Conservation (phyloP, 225 moss, liverwort and hornwort genomes). For the Ulota crispa region DNA sequence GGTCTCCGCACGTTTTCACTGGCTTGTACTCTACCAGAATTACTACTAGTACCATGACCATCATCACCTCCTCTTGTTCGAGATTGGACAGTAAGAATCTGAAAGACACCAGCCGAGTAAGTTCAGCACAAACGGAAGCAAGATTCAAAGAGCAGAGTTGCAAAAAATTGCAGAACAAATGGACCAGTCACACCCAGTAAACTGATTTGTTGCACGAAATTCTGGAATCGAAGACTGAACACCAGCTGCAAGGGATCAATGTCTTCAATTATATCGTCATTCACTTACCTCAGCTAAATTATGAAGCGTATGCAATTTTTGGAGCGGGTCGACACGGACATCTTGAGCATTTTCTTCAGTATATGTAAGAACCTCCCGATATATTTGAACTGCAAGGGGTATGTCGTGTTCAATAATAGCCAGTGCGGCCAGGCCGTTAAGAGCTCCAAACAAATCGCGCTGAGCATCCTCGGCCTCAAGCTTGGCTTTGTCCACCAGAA, state of each 20-base stretch:
- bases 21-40: constrained; percentile 20
- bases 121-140: constrained; percentile 13
- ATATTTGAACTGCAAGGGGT: constrained; percentile 71
- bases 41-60: constrained; percentile 13
- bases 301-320: constrained; percentile 90
- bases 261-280: constrained; percentile 4
- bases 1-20: constrained; percentile 28
- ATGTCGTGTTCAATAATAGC: constrained; percentile 72
- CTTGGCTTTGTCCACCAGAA: constrained; percentile 80
- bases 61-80: constrained; percentile 29
- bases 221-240: constrained; percentile 6
- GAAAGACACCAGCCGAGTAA: constrained; percentile 24
- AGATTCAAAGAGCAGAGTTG: constrained; percentile 13
- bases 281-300: constrained; percentile 73
- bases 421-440: constrained; percentile 90
- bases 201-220: neutral
- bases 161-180: constrained; percentile 8
- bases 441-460: constrained; percentile 80
- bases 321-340: constrained; percentile 86
- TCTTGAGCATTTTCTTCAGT: constrained; percentile 79
- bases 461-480: constrained; percentile 80
- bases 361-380: constrained; percentile 76
- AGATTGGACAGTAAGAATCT: constrained; percentile 44
- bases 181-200: neutral
- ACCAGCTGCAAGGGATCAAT: constrained; percentile 11